Evolutionary conservation across 192 early-diverging fungal species (phyloP).

Genomic region (Diversispora epigaea): DNA sequence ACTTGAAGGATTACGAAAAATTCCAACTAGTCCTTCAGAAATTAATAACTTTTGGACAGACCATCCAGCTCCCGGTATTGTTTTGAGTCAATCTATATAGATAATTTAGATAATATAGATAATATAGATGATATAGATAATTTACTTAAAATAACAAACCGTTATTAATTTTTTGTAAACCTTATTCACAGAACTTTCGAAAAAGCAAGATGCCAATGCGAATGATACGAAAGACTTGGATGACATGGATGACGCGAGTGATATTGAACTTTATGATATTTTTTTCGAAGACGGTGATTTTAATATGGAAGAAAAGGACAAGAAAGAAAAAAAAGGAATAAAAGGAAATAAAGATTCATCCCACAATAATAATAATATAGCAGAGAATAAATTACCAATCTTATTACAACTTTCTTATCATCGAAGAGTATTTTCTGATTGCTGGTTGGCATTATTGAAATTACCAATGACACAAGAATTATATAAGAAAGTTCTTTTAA

Average conservation of each 20-base stretch:
- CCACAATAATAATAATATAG: neutral
- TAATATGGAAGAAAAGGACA: constrained; percentile 30
- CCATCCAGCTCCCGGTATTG: constrained; percentile 47
- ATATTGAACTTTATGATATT: too few species aligned
- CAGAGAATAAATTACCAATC: constrained; percentile 14
- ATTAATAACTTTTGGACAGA: constrained; percentile 67
- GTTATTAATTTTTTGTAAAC: too few species aligned
- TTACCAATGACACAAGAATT: constrained; percentile 67
- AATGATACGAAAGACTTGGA: too few species aligned
- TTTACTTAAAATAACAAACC: too few species aligned
- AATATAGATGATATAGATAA: too few species aligned
- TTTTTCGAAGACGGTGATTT: too few species aligned
- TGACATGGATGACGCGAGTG: too few species aligned
- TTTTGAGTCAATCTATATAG: neutral
- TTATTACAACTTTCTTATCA: constrained; percentile 50
- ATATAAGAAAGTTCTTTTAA: constrained; percentile 82
- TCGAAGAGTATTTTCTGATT: constrained; percentile 69
- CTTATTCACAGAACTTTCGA: too few species aligned
- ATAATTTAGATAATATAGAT: neutral
- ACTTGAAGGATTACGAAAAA: constrained; percentile 55
- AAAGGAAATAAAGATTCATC: constrained; percentile 34
- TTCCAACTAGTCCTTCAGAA: constrained; percentile 55
- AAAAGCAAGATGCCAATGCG: too few species aligned
- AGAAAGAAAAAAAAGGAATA: too few species aligned
- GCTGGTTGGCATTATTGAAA: constrained; percentile 77